Evolutionary conservation across 495 filamentous ascomycete genomes (phyloP).

Genomic region (Aspergillus avenaceus): DNA sequence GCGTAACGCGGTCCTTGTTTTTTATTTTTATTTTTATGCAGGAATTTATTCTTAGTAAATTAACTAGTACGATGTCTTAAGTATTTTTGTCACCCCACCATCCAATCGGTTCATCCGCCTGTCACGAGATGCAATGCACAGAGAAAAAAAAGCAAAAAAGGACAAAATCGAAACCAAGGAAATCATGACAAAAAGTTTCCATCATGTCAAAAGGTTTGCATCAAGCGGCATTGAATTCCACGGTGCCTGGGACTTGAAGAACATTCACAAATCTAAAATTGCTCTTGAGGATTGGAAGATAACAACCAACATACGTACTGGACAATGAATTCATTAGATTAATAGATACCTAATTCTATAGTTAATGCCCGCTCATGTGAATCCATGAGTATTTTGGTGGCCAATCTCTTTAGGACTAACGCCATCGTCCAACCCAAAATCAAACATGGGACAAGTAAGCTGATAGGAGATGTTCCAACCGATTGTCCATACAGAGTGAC

Average conservation of each 20-base stretch:
- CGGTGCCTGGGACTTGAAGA: too few relatives aligned
- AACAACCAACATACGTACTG: too few relatives aligned
- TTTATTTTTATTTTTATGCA: background rate
- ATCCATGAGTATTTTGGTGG: background rate
- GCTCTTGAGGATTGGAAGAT: too few relatives aligned
- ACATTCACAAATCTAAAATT: too few relatives aligned
- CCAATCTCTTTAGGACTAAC: conserved; percentile 2
- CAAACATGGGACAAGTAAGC: background rate
- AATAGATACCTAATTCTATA: background rate
- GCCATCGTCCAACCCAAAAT: conserved; percentile 5
- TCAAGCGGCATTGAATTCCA: too few relatives aligned
- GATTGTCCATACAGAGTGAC: conserved; percentile 3
- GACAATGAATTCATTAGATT: too few relatives aligned
- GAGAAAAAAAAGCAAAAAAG: too few relatives aligned
- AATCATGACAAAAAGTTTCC: too few relatives aligned
- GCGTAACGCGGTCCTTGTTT: conserved; percentile 7
- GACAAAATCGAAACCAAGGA: background rate
- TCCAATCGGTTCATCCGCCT: background rate
- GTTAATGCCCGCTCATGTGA: background rate
- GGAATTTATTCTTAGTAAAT: conserved; percentile 3
- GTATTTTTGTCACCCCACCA: background rate
- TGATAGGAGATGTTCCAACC: conserved; percentile 19
- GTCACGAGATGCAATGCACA: background rate
- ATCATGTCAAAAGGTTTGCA: too few relatives aligned
- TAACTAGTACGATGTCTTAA: background rate